Evolutionary conservation across 1,139 yeast genomes (phyloP), one percentile per base, ranked within the genome.

Genomic region (Lodderomyces orthopsilosis): DNA sequence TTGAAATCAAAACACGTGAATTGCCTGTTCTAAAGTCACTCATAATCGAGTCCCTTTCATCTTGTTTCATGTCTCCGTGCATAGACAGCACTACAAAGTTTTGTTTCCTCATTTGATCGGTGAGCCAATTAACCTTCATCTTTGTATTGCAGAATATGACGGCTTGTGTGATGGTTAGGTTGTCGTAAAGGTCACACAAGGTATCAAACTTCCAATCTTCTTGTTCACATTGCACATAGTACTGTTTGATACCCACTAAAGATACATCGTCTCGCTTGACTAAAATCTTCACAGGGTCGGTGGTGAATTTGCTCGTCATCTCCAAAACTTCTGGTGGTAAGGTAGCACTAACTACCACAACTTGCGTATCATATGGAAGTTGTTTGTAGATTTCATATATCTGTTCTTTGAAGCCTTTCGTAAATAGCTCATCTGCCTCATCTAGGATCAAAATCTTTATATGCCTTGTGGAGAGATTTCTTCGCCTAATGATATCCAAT

Each of bases 21-120:
- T 78, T 79, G 0, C 93, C 93, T 22, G 83, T 66, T 52, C 94
- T 70, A 62, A 85, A 85, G 58, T 90, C 97, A 56, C 79, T 80
- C 98, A 93, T 93, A 49, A 91, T 83, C 44, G 74, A 70, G 62
- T 90, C 96, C 62, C 98, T 75, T 58, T 91, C 96, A 46, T 85
- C 89, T 66, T 93, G 98, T 56, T 86, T 85, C 96, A 93, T 87
- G 58, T 93, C 98, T 22, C 97, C 98, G 61, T 93, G 98, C 95
- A 93, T 91, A 8, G 96, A 76, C 5, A 83, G 88, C 14, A 91
- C 96, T 0, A 96, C 84, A 65, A 93, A 93, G 60, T 89, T 87
- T 14, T 91, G 82, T 54, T 79, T 83, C 43, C 75, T 73, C 77
- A 93, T 77, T 58, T 85, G 85, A n/a, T 78, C 81, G 4, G 89